Evolutionary conservation across 2,329 filamentous ascomycete genomes (phyloP), one percentile per base, ranked within the genome.

Genomic region (Tolypocladium pustulatum): DNA sequence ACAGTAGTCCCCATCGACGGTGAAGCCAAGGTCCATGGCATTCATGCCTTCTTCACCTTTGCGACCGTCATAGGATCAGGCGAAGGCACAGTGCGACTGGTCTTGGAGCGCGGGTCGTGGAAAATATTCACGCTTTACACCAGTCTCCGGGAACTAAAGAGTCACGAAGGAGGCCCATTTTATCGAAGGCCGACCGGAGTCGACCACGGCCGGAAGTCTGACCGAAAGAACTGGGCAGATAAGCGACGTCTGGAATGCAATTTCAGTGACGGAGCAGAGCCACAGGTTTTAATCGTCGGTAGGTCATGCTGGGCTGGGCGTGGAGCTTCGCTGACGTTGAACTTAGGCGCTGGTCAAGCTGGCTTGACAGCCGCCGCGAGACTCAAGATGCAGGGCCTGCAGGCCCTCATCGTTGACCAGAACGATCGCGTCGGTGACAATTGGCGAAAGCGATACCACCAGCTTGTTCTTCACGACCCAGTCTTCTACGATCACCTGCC

Each of bases 381-480:
- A 4, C 74, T 88, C 30, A 83, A 84, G 64, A 80, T 81, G 74
- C 75, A 86, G 1, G 76, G 79, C 1, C 71, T 87, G 2, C 71
- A 78, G 15, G 71, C 80, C 0, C 72, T 88, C 1, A 65, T 87
- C n/a, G 73, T 88, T 25, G 85, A 88, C 63, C 73, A 75, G 27
- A 81, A 85, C 58, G 73, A 78, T 0, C 73, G 77, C 2, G 73
- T 88, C 0, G 85, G 85, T 17, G 84, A 88, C 62, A 87, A 83
- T 66, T 88, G 85, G 85, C 75, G 84, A 20, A 75, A 76, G 43
- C 72, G 85, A 53, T 88, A 88, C 63, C 78, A 82, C 61, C 81
- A 86, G 60, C 79, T 89, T 0, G 84, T 88, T 1, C 79, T 87
- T 0, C 86, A 90, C 63, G 86, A 89, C 63, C 84, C 85, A 0